Base-by-base conservation (phyloP, 129 eudicot species). In the Scalesia atractyloides region DNA sequence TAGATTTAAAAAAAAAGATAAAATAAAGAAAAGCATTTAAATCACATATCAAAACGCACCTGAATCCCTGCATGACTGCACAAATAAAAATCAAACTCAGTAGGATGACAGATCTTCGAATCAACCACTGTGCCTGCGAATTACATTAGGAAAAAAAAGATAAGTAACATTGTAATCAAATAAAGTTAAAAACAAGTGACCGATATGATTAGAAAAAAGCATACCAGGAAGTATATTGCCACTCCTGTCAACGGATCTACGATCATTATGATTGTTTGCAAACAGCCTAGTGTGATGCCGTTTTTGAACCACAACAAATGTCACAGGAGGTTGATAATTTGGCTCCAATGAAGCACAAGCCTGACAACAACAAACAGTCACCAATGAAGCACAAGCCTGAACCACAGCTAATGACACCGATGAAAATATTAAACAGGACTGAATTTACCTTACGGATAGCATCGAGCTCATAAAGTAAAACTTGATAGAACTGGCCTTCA, bases 21-120 rank as follows among this genome's bases (percentile, higher is more conserved):
- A 26, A 1, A 26, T 2, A 26, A 19, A 30, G 22, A 44, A 2
- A 10, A 26, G 20, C 24, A 36, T 69, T 69, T 13, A 5, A 62
- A 34, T 5, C 26, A 61, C 8, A 74, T 19, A 68, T 60, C 49
- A 13, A 16, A 66, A 34, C 4, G 5, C 33, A 57, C 97, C 84
- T 92, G 96, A 65, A 92, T 92, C 11, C 97, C 97, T 19, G 97
- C 97, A 77, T 92, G 97, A 60, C 97, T 92, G 80, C 97, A 92
- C 5, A 92, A 73, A 52, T 92, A 92, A 73, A 92, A 92, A 69
- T 92, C 97, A 64, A 92, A 92, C 72, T 92, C 96, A 0, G 97
- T 92, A 12, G 97, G 97, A 60, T 92, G 97, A 66, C 97, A 92
- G 34, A 92, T 92, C 82, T 92, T 92, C 0, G 97, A 84, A 69